Base-by-base conservation (phyloP, 2,329 filamentous ascomycete species). In the Ophiocordyceps camponoti-floridani region DNA sequence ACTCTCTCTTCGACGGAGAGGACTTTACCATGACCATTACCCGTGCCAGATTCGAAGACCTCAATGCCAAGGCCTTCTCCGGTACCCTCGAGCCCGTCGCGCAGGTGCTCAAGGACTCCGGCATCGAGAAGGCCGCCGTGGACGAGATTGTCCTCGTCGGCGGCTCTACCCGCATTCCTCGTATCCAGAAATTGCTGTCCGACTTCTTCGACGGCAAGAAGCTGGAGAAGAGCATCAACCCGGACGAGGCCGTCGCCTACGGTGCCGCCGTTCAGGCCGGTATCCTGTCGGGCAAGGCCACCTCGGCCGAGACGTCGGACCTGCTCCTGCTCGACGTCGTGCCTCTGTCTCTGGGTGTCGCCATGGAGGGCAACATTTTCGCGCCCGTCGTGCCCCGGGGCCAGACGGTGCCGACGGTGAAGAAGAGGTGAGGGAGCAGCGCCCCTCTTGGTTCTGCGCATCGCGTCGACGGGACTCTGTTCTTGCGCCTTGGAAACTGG, bases 181-280 rank as follows among this genome's bases (percentile, higher is more conserved):
- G 82, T 66, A 94, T 98, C 67, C 91, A 98, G 82, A 96, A 96
- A 79, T 83, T 98, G 54, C 81, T 98, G 55, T 88, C 82, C 72
- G 91, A 98, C 70, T 95, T 88, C 79, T 98, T 98, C 73, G 84
- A 93, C 65, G 88, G 88, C 70, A 98, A 98, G 86, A 95, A 98
- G 83, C 85, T 95, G 55, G 89, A 96, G 79, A 96, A 95, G 77
- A 91, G 84, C 75, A 96, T 96, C 75, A 98, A 98, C 79, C 91
- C 91, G 59, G 91, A 98, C 63, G 91, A 98, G 77, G 91, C 91
- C 56, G 91, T 98, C 60, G 91, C 91, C 58, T 95, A 95, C 70
- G 91, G 91, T 80, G 91, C 91, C 53, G 91, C 91, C 57, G 89
- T 98, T 50, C 91, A 98, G 74, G 91, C 91, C 55, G 91, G 88